A percentile compares a stretch with the other conserved stretches of the same genome.
Evolutionary conservation across 306 rosid species (phyloP).

Genomic region (Trifolium pratense): DNA sequence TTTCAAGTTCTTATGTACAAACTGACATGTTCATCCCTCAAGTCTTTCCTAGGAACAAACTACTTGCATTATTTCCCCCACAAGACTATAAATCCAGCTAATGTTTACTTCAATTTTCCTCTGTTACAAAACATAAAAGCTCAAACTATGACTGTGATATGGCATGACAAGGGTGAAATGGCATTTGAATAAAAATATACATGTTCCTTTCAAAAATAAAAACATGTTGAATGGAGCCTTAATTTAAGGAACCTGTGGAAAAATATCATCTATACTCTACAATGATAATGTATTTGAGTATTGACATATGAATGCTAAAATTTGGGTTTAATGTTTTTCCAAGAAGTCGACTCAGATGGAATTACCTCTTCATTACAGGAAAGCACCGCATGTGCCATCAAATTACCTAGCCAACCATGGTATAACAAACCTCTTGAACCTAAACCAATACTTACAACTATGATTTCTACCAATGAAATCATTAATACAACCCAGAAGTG

Average conservation of each 20-base stretch:
- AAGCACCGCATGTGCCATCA: constrained; percentile 79
- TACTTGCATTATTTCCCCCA: not conserved
- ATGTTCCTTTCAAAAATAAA: not conserved
- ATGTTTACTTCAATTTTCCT: not conserved
- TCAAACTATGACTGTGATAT: not conserved
- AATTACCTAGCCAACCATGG: constrained; percentile 91
- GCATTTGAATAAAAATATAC: not conserved
- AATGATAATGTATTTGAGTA: not conserved
- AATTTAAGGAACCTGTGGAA: no score
- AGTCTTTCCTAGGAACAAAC: not conserved
- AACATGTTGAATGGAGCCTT: no score
- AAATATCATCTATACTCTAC: no score
- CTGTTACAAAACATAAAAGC: not conserved
- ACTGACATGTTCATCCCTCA: no score
- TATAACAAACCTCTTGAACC: constrained; percentile 92
- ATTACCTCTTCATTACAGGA: constrained; percentile 65
- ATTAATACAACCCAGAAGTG: constrained; percentile 82
- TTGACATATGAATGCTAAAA: constrained; percentile 20
- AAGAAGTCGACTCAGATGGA: constrained; percentile 75
- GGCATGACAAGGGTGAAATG: not conserved
- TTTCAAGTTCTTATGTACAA: no score
- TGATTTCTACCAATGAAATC: constrained; percentile 52
- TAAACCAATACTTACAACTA: constrained; percentile 73
- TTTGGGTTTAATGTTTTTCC: constrained; percentile 55
- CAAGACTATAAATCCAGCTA: not conserved